Evolutionary conservation across 768 basidiomycete genomes (phyloP), one percentile per base, ranked within the genome.

Genomic region (Mycena vulgaris): DNA sequence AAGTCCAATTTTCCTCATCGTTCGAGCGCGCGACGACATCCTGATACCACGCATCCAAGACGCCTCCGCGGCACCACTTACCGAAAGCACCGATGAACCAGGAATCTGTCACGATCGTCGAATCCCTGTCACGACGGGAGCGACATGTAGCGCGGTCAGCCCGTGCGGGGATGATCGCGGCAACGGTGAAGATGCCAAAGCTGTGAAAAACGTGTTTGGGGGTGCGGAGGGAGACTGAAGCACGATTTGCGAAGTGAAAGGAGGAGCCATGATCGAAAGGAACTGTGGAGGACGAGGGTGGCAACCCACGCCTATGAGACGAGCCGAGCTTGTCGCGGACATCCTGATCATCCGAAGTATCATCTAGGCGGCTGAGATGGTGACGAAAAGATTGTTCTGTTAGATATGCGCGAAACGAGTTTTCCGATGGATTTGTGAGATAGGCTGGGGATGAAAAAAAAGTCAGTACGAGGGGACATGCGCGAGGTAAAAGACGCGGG

Each of bases 331-430:
- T 74, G 47, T 78, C 70, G 58, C 74, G 75, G 67, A 80, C 74
- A 62, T 78, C 78, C 66, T 88, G 84, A 64, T 87, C 82, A 64
- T 92, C 91, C 66, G 82, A 78, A 53, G 82, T 84, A 75, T 92
- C 92, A 75, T 96, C 92, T 75, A 98, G 89, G 63, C 92, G 92
- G 69, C 90, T 94, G 69, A 98, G 89, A 80, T 98, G 96, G 63
- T 95, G 94, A 60, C 97, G 94, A 80, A 99, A 98, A 28, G 96
- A 97, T 77, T 95, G 94, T 78, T 98, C 96, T n/a, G 97, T 99
- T 74, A 99, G 91, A 83, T 95, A 97, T 23, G 95, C 87, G 60
- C 97, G 91, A 82, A 99, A 98, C 9, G 96, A 96, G 53, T 91
- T 91, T 81, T 98, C 96, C 64, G 93, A 91, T 27, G 97, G 97